Evolutionary conservation across 306 rosid genomes (phyloP), one percentile per base, ranked within the genome.

Genomic region (Benincasa hispida): DNA sequence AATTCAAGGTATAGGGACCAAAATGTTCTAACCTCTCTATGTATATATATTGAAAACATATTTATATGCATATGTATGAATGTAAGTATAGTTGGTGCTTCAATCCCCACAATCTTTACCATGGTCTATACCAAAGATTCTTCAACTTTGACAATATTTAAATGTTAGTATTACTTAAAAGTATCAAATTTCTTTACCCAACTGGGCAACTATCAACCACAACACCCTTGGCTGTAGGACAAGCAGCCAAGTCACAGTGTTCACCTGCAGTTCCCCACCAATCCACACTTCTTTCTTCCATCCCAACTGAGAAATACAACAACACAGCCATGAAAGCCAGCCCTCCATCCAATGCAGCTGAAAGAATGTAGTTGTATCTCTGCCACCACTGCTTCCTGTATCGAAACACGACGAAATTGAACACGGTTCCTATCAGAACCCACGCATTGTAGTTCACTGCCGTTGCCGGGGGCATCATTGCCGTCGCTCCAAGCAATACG

Each of bases 231-330:
- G 93, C 91, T n/a, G 91, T 89, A 24, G 93, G 93, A 37, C 93
- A 89, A n/a, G 34, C 5, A 25, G 93, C 93, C 2, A 89, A 57
- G 8, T 88, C 91, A 68, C 93, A 89, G 22, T 89, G 91, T 72
- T 89, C 93, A 21, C 91, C 93, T 0, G 47, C 77, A 15, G 37
- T 85, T 65, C 93, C 93, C 93, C 93, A 89, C 93, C 93, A 89
- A 45, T 13, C 37, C 34, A 87, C 12, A 39, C 79, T 76, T 63
- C 17, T 85, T 32, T 80, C 80, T 62, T 85, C 91, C 78, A 87
- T 74, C 22, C 88, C 80, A 6, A 87, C 55, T 10, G 87, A 72
- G 30, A 85, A 85, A 74, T 84, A 89, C 34, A 89, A 69, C 34
- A 89, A n/a, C 21, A 89, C 83, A 13, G 87, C 87, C 93, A 89